These are phyloP conservation scores for Saccharomyces mikatae DNA, from an alignment of 805 yeast genomes.

Conservation along the genomic window DNA sequence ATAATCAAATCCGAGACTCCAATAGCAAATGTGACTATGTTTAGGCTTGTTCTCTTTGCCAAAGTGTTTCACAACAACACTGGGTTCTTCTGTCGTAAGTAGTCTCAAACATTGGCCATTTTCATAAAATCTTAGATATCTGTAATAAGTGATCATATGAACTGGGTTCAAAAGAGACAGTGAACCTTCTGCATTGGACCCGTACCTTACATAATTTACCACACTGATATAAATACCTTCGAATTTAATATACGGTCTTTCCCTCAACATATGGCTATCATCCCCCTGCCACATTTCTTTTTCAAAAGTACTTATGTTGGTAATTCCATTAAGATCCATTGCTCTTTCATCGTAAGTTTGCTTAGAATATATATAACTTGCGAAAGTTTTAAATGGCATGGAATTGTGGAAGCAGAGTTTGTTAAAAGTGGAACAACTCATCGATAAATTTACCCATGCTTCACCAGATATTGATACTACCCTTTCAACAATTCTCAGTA, in stretches of 20 bases:
- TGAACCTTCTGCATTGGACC: conserved; percentile 61
- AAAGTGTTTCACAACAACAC: conserved; percentile 51
- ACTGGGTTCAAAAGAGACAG: conserved; percentile 67
- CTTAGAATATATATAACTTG: conserved; percentile 42
- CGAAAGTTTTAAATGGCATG: conserved; percentile 43
- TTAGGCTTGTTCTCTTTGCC: conserved; percentile 28
- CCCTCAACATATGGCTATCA: conserved; percentile 32
- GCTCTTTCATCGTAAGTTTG: conserved; percentile 46
- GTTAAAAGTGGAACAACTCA: conserved; percentile 51
- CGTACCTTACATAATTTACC: conserved; percentile 77
- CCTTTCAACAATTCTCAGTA: conserved; percentile 42
- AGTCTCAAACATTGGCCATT: conserved; percentile 69
- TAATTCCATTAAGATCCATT: conserved; percentile 32
- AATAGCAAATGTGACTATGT: conserved; percentile 43
- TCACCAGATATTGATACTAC: conserved; percentile 45
- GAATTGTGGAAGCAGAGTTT: conserved; percentile 48
- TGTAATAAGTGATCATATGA: conserved; percentile 76
- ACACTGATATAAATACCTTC: conserved; percentile 81
- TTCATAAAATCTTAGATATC: conserved; percentile 74
- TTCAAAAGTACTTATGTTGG: conserved; percentile 30
- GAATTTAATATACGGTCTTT: conserved; percentile 71
- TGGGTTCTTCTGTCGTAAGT: conserved; percentile 67
- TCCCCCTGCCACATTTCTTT: conserved; percentile 36
- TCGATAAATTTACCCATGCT: conserved; percentile 55
- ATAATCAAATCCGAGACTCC: conserved; percentile 49